phyloP scores from a whole-genome alignment of 2,329 filamentous ascomycete species.

The Ophiosphaerella narmari region DNA sequence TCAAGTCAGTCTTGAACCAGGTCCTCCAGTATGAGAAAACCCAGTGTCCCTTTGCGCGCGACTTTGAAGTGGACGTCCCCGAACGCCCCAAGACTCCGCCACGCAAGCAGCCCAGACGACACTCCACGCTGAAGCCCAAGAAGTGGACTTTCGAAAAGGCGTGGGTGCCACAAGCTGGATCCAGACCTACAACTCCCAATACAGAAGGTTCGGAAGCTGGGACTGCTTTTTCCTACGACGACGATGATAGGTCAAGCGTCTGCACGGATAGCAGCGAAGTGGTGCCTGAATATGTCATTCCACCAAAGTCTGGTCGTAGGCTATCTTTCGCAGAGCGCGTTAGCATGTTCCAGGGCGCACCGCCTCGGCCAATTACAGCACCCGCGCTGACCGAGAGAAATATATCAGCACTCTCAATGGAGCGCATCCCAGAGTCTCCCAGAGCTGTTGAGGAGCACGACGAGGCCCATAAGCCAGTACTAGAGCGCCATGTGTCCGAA shows the following conservation, averaged over 20 bases:
- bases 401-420: constrained; percentile 13
- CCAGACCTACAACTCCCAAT: constrained; percentile 35
- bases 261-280: constrained; percentile 37
- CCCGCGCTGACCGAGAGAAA: constrained; percentile 12
- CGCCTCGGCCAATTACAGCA: constrained; percentile 35
- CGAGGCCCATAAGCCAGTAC: constrained; percentile 10
- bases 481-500: constrained; percentile 34
- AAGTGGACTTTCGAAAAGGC: constrained; percentile 54
- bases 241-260: constrained; percentile 42
- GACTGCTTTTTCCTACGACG: constrained; percentile 38
- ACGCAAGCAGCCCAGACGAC: constrained; percentile 56
- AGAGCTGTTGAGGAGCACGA: constrained; percentile 8
- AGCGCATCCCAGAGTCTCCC: constrained; percentile 20
- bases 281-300: constrained; percentile 22
- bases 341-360: constrained; percentile 35
- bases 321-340: constrained; percentile 39
- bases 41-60: constrained; percentile 79
- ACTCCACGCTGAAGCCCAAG: constrained; percentile 58
- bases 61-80: constrained; percentile 75
- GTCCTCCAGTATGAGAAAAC: constrained; percentile 88
- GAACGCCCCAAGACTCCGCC: constrained; percentile 68
- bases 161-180: constrained; percentile 53
- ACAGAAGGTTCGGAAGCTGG: constrained; percentile 37
- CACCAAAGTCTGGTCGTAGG: constrained; percentile 12
- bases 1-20: constrained; percentile 71